Evolutionary conservation across 2,329 filamentous ascomycete species (phyloP), one percentile per base, ranked within the genome.

Genomic region (Myriosclerotinia scirpicola): DNA sequence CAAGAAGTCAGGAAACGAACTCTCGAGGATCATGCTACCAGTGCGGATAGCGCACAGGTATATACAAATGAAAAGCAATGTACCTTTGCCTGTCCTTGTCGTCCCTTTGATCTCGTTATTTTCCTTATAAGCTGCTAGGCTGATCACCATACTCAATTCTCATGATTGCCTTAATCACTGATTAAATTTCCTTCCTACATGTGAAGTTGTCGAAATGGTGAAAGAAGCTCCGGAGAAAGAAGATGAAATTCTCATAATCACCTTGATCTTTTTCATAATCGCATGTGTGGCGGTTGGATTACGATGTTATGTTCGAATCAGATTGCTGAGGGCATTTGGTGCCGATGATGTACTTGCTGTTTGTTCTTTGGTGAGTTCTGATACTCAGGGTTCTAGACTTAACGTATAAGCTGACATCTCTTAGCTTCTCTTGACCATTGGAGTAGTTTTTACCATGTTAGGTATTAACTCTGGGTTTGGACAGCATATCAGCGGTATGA

Each of bases 331-430:
- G 61, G 79, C 77, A 40, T 73, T 81, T 44, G 76, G 79, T 0
- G 46, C 77, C 4, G 83, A 85, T 59, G 83, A 85, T 76, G 81
- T 77, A 69, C 73, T 83, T 64, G 82, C 83, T 71, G 75, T 83
- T 30, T 59, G 76, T 38, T 80, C 81, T 3, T 74, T 82, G 75
- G 82, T 84, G 74, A 67, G 75, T 71, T 42, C 36, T 20, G 59
- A 53, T 52, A 15, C 30, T 54, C n/a, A 7, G 6, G 54, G 34
- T 17, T 44, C 44, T 38, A 26, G 2, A 12, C 36, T 5, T 17
- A 26, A 44, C 7, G 14, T 8, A 5, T 63, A 17, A 36, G 34
- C 66, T 67, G 53, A 62, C 44, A 22, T 34, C 42, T 50, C 20
- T 36, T 40, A 74, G 71, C 2, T 69, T 17, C 5, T 71, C 1